Evolutionary conservation across 148 eudicot genomes (phyloP).

Genomic region (Cornus suecica): DNA sequence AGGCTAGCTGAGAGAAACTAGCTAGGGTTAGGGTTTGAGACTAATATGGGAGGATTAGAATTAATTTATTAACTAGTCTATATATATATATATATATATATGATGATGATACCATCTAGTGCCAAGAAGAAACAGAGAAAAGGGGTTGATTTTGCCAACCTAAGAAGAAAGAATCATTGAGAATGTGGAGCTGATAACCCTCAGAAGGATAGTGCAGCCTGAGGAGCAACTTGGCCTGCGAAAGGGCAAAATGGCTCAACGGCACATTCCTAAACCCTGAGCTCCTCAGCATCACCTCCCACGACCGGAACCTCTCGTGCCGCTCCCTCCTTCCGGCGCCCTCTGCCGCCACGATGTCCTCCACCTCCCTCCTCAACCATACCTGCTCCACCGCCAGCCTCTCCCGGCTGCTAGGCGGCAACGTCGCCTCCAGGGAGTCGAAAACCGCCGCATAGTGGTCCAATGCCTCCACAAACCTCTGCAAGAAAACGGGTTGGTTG

Average conservation of each 20-base stretch:
- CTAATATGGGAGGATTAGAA: not conserved
- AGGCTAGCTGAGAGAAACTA: slow-evolving; percentile 10
- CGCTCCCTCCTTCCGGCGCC: slow-evolving; percentile 49
- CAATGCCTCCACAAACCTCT: slow-evolving; percentile 51
- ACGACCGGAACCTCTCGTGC: slow-evolving; percentile 68
- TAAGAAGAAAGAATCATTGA: slow-evolving; percentile 56
- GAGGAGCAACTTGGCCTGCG: slow-evolving; percentile 80
- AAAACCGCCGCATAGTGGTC: slow-evolving; percentile 67
- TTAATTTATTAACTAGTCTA: not conserved
- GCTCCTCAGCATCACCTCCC: slow-evolving; percentile 68
- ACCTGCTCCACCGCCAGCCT: slow-evolving; percentile 64
- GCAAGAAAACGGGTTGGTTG: slow-evolving; percentile 38
- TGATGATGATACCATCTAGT: slow-evolving; percentile 12
- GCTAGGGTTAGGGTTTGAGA: slow-evolving; percentile 41
- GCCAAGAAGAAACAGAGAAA: slow-evolving; percentile 92
- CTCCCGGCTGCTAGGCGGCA: slow-evolving; percentile 74
- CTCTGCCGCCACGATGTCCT: slow-evolving; percentile 54
- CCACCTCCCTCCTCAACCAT: slow-evolving; percentile 78
- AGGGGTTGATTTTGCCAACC: slow-evolving; percentile 86
- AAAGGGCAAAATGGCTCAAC: slow-evolving; percentile 72
- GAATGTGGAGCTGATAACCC: slow-evolving; percentile 67
- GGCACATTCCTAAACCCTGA: slow-evolving; percentile 54
- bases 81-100: not conserved
- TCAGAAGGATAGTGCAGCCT: slow-evolving; percentile 94
- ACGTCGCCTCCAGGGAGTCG: slow-evolving; percentile 80